Conservation (phyloP, 768 basidiomycete genomes). For the Leccinellum rugosiceps region DNA sequence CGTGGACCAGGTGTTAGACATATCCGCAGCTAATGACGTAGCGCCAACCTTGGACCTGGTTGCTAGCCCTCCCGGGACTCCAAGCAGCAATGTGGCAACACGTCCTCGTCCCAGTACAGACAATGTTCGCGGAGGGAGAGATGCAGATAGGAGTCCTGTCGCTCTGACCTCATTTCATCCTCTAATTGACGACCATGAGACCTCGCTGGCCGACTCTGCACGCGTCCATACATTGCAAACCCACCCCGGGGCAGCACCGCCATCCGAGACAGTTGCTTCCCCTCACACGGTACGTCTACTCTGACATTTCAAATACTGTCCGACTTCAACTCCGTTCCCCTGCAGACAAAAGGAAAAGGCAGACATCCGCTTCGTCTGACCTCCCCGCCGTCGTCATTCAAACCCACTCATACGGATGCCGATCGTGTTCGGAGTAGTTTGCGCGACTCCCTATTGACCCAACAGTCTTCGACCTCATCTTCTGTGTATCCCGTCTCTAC, state of each 20-base stretch:
- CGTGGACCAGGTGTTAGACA: constrained; percentile 27
- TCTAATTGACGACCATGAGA: constrained; percentile 14
- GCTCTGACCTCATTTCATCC: constrained; percentile 27
- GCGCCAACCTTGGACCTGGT: constrained; percentile 3
- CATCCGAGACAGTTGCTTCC: constrained; percentile 11
- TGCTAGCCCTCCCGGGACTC: constrained; percentile 10
- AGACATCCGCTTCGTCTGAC: constrained; percentile 37
- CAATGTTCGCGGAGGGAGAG: constrained; percentile 7
- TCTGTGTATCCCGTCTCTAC: constrained; percentile 77
- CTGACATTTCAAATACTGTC: constrained; percentile 9
- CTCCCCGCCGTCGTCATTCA: constrained; percentile 34
- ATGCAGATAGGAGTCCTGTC: constrained; percentile 24
- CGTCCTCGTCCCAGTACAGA: constrained; percentile 12
- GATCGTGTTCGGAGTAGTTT: constrained; percentile 52
- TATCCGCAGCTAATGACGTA: constrained; percentile 24
- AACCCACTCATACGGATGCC: constrained; percentile 22
- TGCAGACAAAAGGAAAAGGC: constrained; percentile 33
- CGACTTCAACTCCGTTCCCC: constrained; percentile 13
- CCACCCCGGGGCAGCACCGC: constrained; percentile 12
- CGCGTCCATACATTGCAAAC: constrained; percentile 2
- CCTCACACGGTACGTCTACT: constrained; percentile 21
- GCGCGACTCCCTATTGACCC: constrained; percentile 54
- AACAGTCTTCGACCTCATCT: constrained; percentile 65
- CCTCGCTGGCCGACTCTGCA: neutral
- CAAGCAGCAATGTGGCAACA: constrained; percentile 9